These are phyloP conservation scores for Rhizopus arrhizus DNA, from an alignment of 371 early-diverging fungal genomes.

Conservation along the genomic window DNA sequence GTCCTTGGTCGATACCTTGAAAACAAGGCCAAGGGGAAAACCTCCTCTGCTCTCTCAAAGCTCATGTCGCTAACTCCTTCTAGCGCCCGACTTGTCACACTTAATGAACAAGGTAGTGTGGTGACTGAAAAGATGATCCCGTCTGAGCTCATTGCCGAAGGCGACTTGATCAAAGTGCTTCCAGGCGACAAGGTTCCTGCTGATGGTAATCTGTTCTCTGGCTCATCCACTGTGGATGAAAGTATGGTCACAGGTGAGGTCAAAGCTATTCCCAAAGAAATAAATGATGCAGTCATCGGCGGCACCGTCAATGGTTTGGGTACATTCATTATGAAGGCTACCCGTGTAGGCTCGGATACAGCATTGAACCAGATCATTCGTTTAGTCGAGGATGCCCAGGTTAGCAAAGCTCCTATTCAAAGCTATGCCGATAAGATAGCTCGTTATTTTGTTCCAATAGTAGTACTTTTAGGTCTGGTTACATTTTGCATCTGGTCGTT, in stretches of 20 bases:
- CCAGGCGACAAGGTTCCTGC: slow-evolving; percentile 93
- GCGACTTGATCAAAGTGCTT: slow-evolving; percentile 81
- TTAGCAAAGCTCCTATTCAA: slow-evolving; percentile 84
- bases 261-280: slow-evolving; percentile 78
- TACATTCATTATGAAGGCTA: slow-evolving; percentile 69
- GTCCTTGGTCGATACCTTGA: slow-evolving; percentile 88
- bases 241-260: slow-evolving; percentile 98
- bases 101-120: slow-evolving; percentile 28
- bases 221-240: slow-evolving; percentile 90
- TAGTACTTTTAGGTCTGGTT: slow-evolving; percentile 68
- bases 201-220: slow-evolving; percentile 82
- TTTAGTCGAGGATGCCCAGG: slow-evolving; percentile 84
- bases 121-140: slow-evolving; percentile 54
- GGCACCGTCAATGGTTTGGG: slow-evolving; percentile 90
- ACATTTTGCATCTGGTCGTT: slow-evolving; percentile 84
- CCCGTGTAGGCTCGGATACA: slow-evolving; percentile 77
- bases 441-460: slow-evolving; percentile 86
- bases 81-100: slow-evolving; percentile 50
- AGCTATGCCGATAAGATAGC: slow-evolving; percentile 79
- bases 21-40: slow-evolving; percentile 90
- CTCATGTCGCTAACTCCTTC: slow-evolving; percentile 85
- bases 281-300: slow-evolving; percentile 74
- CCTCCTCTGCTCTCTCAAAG: slow-evolving; percentile 84
- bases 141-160: slow-evolving; percentile 61
- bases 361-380: slow-evolving; percentile 82